These are phyloP conservation scores for Gautieria morchelliformis DNA, from an alignment of 768 basidiomycete species.

Conservation along the genomic window DNA sequence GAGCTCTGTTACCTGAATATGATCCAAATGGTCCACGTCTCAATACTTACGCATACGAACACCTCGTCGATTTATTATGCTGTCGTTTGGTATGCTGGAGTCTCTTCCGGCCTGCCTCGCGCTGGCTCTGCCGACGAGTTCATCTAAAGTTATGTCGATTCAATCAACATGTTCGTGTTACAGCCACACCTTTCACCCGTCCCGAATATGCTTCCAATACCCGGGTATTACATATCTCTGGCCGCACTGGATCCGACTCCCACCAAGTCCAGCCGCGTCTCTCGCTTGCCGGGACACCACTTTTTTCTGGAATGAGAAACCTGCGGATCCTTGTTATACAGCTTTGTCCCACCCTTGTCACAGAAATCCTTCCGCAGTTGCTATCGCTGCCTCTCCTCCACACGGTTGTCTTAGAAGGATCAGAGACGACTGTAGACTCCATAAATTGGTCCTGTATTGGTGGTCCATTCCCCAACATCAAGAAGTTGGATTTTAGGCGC, in stretches of 20 bases:
- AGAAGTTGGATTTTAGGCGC: background rate
- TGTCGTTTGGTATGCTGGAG: background rate
- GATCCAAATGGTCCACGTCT: background rate
- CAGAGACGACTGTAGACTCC: background rate
- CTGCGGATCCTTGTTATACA: background rate
- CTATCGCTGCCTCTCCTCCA: background rate
- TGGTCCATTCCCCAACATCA: background rate
- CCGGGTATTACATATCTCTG: background rate
- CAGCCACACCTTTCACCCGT: background rate
- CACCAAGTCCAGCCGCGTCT: background rate
- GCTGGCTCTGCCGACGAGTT: background rate
- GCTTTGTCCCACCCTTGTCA: background rate
- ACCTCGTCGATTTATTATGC: background rate
- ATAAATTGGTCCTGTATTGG: background rate
- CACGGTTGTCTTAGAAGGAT: background rate
- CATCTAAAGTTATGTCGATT: background rate
- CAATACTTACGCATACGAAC: background rate
- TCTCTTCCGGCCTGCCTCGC: background rate
- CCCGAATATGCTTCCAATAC: background rate
- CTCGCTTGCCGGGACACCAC: background rate
- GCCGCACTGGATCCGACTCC: background rate
- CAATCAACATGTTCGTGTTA: background rate
- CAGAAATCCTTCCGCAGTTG: background rate
- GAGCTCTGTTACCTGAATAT: background rate
- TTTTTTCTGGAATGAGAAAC: background rate